Base-by-base conservation (phyloP, 2,329 filamentous ascomycete genomes). In the Penicillium verrucosum region DNA sequence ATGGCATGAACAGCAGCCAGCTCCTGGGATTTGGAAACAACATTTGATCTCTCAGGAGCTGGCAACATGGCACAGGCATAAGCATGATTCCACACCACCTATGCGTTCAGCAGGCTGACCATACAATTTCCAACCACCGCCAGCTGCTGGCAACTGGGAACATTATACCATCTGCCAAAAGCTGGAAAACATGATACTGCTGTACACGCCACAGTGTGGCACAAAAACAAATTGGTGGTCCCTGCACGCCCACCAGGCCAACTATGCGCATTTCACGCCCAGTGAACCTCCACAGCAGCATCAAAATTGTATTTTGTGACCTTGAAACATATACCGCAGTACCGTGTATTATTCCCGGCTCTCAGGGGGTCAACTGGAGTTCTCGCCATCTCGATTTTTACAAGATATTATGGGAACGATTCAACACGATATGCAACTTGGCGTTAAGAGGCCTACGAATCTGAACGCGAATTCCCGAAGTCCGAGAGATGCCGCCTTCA, bases 351-450 rank as follows among this genome's bases (percentile, higher is more conserved):
- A 16, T 37, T 11, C 18, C 2, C 14, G 2, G 18, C 21, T 14
- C 18, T 10, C 14, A 27, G 44, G 21, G 16, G 30, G 21, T 3
- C 21, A 21, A 21, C 21, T 21, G 9, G 73, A 72, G 43, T 69
- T 63, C 54, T 69, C 60, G 56, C 69, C 71, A 68, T 78, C 72
- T 21, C 69, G 59, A 29, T 68, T 66, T 50, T 68, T 14, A 38
- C 11, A 23, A 18, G 30, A 40, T 3, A 10, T n/a, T 8, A 7
- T 21, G 34, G 34, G 4, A 21, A 40, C 1, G 4, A 49, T 49
- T 30, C 18, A 18, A n/a, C 32, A 37, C 14, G 14, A 23, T 25
- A 27, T 37, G 6, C 27, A 5, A 30, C 43, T 8, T 10, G 42
- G 42, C 21, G 16, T 18, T 25, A 3, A 32, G n/a, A 45, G 42